These are phyloP conservation scores for Grosmannia serpens DNA, from an alignment of 2,329 filamentous ascomycete species.

Conservation along the genomic window DNA sequence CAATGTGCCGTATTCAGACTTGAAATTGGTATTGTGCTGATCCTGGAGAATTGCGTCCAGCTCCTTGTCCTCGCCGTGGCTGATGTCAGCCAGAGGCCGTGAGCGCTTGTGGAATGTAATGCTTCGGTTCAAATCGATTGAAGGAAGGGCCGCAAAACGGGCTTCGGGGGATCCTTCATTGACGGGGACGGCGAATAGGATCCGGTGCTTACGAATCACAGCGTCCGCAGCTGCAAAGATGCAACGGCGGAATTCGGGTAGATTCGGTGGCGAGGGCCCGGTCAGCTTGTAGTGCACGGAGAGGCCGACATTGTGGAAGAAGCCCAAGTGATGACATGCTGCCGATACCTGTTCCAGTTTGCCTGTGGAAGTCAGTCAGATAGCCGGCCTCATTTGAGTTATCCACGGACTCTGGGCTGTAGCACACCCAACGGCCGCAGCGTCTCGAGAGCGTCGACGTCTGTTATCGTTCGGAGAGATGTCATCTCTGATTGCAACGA, in stretches of 20 bases:
- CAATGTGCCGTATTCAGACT: background rate
- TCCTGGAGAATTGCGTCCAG: background rate
- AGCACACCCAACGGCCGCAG: background rate
- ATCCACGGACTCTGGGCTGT: background rate
- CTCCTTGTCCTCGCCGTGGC: background rate
- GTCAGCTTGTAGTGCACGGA: background rate
- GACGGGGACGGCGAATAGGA: background rate
- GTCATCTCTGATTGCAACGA: background rate
- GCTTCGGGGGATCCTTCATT: background rate
- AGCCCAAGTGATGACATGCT: background rate
- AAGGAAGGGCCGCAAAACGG: background rate
- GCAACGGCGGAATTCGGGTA: background rate
- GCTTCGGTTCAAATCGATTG: background rate
- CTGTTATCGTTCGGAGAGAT: background rate
- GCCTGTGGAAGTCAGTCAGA: background rate
- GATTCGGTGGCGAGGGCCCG: background rate
- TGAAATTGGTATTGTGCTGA: conserved; percentile 1
- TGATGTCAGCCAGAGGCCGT: background rate
- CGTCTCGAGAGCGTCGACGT: background rate
- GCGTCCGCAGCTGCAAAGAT: background rate
- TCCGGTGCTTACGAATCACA: background rate
- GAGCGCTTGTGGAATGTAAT: background rate
- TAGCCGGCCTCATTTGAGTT: background rate
- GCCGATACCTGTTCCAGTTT: conserved; percentile 1
- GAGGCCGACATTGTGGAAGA: conserved; percentile 1